Evolutionary conservation across 345 rosid genomes (phyloP), one percentile per base, ranked within the genome.

Genomic region (Lepidium africanum): DNA sequence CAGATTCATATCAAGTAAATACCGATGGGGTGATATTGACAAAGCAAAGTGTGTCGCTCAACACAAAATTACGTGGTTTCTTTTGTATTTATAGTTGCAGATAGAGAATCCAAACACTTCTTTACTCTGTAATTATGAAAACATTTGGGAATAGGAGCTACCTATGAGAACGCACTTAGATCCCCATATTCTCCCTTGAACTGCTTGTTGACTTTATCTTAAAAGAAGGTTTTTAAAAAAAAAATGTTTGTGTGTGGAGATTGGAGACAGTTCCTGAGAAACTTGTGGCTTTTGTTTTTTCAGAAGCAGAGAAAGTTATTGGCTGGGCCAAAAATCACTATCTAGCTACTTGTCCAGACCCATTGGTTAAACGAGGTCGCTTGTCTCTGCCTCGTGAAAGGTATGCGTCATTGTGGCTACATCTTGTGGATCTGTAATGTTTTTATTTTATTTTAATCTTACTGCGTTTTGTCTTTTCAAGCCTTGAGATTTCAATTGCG

Each of bases 301-400:
- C 84, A 93, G 98, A 85, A 81, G 90, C 96, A 77, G 97, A 88
- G 82, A 93, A 87, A 77, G 79, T 87, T 77, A 83, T 90, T 73
- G 98, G 98, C 51, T 93, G 96, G 98, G 97, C 98, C 1, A 86
- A 81, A 83, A 93, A 93, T 79, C 89, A 88, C 64, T 80, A 90
- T 73, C 65, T 93, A 70, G 84, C 96, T 21, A 81, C 86, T 38
- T 88, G 94, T 75, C 21, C 50, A 36, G 77, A 56, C 54, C 97
- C 97, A 76, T 78, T 71, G 30, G 50, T 93, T 63, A 87, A 84
- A 79, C 93, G 93, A 41, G 90, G 81, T 36, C 78, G 86, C 62
- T 80, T 93, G 77, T 74, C 60, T 70, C 77, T 93, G 38, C 98
- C 96, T 70, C 86, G 81, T 58, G 87, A 87, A 79, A 90, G 96